These are phyloP conservation scores for Udeniomyces megalosporus DNA, from an alignment of 768 basidiomycete genomes.

Conservation along the genomic window DNA sequence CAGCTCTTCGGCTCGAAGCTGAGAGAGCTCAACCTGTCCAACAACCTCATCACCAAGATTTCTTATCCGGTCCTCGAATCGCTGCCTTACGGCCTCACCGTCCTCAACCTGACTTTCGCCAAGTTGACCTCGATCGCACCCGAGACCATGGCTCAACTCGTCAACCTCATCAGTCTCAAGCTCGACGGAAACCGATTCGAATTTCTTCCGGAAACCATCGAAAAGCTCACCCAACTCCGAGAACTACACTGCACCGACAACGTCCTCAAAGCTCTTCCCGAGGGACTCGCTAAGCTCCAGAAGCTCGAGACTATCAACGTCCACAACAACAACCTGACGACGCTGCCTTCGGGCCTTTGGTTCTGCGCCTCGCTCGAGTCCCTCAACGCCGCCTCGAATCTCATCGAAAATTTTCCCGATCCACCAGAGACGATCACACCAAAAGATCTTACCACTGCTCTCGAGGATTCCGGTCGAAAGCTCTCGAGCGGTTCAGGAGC, in stretches of 20 bases:
- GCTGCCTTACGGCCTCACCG: slow-evolving; percentile 46
- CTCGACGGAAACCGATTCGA: slow-evolving; percentile 79
- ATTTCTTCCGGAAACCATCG: slow-evolving; percentile 65
- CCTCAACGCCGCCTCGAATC: slow-evolving; percentile 79
- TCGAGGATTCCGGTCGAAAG: slow-evolving; percentile 16
- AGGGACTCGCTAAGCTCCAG: slow-evolving; percentile 56
- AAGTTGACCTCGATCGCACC: slow-evolving; percentile 75
- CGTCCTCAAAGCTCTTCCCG: slow-evolving; percentile 57
- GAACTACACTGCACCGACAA: slow-evolving; percentile 82
- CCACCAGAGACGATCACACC: slow-evolving; percentile 33
- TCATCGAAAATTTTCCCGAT: slow-evolving; percentile 55
- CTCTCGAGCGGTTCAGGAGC: slow-evolving; percentile 2
- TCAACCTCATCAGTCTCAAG: slow-evolving; percentile 51
- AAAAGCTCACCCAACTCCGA: slow-evolving; percentile 52
- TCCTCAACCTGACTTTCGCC: slow-evolving; percentile 69
- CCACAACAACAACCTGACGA: slow-evolving; percentile 74
- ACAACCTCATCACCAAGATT: slow-evolving; percentile 54
- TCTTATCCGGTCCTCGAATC: slow-evolving; percentile 44
- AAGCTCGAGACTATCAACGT: slow-evolving; percentile 62
- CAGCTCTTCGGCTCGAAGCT: slow-evolving; percentile 47
- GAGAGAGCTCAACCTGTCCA: slow-evolving; percentile 52
- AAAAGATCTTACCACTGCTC: slow-evolving; percentile 1
- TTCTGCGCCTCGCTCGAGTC: slow-evolving; percentile 52
- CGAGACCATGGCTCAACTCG: slow-evolving; percentile 49
- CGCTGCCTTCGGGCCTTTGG: slow-evolving; percentile 66